Conservation (phyloP, 805 yeast species). For the Ogataea angusta region DNA sequence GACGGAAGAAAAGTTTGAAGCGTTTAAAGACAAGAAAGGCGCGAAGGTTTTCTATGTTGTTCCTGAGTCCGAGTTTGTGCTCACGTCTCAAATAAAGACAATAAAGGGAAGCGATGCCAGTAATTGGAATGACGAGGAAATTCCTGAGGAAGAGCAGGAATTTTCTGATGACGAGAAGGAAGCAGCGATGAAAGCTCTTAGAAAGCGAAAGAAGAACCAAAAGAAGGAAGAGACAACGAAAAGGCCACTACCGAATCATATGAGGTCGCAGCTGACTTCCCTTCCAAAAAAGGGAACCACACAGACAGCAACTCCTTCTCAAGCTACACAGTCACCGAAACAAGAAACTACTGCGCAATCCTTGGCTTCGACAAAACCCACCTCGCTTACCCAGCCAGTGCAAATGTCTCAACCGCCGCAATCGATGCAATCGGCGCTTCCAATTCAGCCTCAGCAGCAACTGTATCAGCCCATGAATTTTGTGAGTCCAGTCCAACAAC, state of each 20-base stretch:
- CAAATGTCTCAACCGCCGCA: neutral
- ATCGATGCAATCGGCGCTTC: constrained; percentile 7
- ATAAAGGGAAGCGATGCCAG: constrained; percentile 92
- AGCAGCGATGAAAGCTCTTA: constrained; percentile 59
- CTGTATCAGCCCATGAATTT: neutral
- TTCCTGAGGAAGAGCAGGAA: constrained; percentile 91
- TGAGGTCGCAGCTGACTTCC: constrained; percentile 24
- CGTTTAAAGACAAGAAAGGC: constrained; percentile 49
- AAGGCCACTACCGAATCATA: constrained; percentile 16
- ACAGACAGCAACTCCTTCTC: neutral
- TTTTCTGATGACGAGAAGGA: constrained; percentile 94
- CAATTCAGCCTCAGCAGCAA: constrained; percentile 1
- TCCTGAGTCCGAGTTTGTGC: constrained; percentile 72
- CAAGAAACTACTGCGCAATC: neutral
- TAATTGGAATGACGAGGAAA: constrained; percentile 90
- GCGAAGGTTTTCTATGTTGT: constrained; percentile 70
- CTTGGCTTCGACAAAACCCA: neutral
- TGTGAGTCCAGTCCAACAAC: neutral
- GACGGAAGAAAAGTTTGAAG: constrained; percentile 44
- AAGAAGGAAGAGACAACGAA: constrained; percentile 19
- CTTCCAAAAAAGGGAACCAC: constrained; percentile 14
- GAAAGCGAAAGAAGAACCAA: constrained; percentile 56
- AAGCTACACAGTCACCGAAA: neutral
- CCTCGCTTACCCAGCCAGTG: neutral
- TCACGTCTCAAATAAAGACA: constrained; percentile 67